Evolutionary conservation across 176 grass and related monocot species (phyloP), one percentile per base, ranked within the genome.

Genomic region (Eleusine coracana): DNA sequence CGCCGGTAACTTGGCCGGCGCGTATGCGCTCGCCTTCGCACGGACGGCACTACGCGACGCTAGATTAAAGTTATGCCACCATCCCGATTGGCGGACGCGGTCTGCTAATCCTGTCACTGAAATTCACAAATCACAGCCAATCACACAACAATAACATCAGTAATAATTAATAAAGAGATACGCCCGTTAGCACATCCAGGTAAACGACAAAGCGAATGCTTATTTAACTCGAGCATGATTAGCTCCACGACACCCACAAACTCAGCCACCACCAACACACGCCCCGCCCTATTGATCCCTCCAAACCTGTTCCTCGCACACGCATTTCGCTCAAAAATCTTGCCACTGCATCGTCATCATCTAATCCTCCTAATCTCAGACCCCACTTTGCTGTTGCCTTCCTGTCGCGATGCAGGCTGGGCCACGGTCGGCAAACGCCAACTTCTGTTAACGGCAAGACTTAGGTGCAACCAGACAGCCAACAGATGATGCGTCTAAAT

Each of bases 211-310:
- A 21, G 39, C 6, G 0, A 23, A 74, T 38, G 70, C 60, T 75
- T 86, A 81, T 49, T 27, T 74, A 66, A 80, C 36, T 49, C 17
- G 6, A 34, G 60, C 61, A 81, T 75, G 79, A 90, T 82, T 82
- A 82, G 48, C 70, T 40, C 17, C 59, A 34, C 69, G 29, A 17
- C 80, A 34, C 81, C 10, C 66, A 10, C 37, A 40, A 75, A 34
- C 61, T 12, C 75, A 10, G 50, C 65, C 78, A 58, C 77, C 73
- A 82, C 29, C 88, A 59, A 29, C 73, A 48, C 51, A 90, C 61
- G 83, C 60, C 82, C 59, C 21, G 67, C 82, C 59, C 21, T 25
- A 66, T 36, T 7, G 29, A 39, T 27, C 34, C 2, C 16, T 7
- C 18, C 79, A 70, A 42, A 83, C 31, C 55, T 10, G 44, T 27